Conservation (phyloP, 2,329 filamentous ascomycete species). For the Alternaria solani region DNA sequence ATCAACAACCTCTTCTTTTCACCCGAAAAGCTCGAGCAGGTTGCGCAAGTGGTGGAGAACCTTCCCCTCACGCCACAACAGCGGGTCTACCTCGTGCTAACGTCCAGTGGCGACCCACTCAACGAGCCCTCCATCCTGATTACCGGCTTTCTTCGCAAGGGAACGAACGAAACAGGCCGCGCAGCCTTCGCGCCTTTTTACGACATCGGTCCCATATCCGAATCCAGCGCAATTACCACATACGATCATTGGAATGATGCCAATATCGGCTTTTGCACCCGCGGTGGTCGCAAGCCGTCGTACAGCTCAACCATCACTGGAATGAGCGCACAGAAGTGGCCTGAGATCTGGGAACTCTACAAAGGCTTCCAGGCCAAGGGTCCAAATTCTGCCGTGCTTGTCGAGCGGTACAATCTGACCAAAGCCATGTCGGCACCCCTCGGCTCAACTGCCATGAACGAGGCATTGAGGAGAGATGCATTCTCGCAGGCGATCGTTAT, state of each 20-base stretch:
- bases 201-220: slow-evolving; percentile 38
- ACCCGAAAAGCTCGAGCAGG: slow-evolving; percentile 39
- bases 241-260: slow-evolving; percentile 54
- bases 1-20: slow-evolving; percentile 36
- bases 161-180: slow-evolving; percentile 42
- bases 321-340: slow-evolving; percentile 51
- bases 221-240: slow-evolving; percentile 35
- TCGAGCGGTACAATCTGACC: slow-evolving; percentile 50
- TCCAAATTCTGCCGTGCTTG: slow-evolving; percentile 44
- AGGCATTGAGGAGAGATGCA: slow-evolving; percentile 36
- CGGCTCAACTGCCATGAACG: slow-evolving; percentile 39
- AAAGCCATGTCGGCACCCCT: slow-evolving; percentile 34
- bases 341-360: slow-evolving; percentile 52
- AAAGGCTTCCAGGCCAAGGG: slow-evolving; percentile 48
- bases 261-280: slow-evolving; percentile 49
- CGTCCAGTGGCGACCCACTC: slow-evolving; percentile 30
- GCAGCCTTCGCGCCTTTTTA: slow-evolving; percentile 50
- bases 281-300: slow-evolving; percentile 52
- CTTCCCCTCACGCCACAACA: slow-evolving; percentile 48
- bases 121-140: slow-evolving; percentile 36
- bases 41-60: slow-evolving; percentile 50
- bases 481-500: slow-evolving; percentile 51
- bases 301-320: slow-evolving; percentile 46
- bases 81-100: slow-evolving; percentile 49
- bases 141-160: slow-evolving; percentile 46